Evolutionary conservation across 2,329 filamentous ascomycete genomes (phyloP), one percentile per base, ranked within the genome.

Genomic region (Colletotrichum sp.): DNA sequence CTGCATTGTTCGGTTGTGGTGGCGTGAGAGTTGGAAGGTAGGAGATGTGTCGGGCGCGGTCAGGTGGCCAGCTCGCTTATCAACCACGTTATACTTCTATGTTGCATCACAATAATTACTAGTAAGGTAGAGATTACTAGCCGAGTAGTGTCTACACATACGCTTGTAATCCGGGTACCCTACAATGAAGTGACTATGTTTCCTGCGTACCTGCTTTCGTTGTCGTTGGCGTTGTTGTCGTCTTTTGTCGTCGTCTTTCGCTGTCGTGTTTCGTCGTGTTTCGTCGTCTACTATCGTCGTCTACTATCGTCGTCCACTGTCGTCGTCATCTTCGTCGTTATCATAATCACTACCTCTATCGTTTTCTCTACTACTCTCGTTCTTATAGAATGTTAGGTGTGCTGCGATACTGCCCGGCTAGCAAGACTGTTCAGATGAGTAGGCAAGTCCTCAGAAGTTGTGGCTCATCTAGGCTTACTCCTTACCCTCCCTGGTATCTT

Each of bases 311-410:
- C 6, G 29, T 29, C 29, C 1, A 2, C 29, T 29, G 5, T 29
- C 24, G 24, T 27, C 29, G 29, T 31, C 29, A 3, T 31, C 33
- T 34, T 13, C 33, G 33, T 34, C 33, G 33, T 43, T 43, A 18
- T 43, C 5, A n/a, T 43, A 3, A 3, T 43, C 9, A 43, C 38
- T 43, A 12, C 5, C 38, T 2, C 38, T n/a, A 43, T 11, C 18
- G 1, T 12, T 11, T 43, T 4, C 18, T 11, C 9, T 6, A n/a
- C 8, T 43, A 0, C 38, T 43, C 2, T 11, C 38, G 5, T 5
- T 1, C 5, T 11, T 11, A 43, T 11, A n/a, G 5, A 43, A 43
- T 0, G 18, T n/a, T 43, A 43, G 18, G 1, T n/a, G 1, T 2
- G 33, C 33, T 11, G n/a, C 24, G 3, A 24, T 24, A 24, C 38